A percentile compares a stretch with the other conserved stretches of the same genome.
phyloP scores from a whole-genome alignment of 495 filamentous ascomycete species.

The Penicillium longicatenatum region DNA sequence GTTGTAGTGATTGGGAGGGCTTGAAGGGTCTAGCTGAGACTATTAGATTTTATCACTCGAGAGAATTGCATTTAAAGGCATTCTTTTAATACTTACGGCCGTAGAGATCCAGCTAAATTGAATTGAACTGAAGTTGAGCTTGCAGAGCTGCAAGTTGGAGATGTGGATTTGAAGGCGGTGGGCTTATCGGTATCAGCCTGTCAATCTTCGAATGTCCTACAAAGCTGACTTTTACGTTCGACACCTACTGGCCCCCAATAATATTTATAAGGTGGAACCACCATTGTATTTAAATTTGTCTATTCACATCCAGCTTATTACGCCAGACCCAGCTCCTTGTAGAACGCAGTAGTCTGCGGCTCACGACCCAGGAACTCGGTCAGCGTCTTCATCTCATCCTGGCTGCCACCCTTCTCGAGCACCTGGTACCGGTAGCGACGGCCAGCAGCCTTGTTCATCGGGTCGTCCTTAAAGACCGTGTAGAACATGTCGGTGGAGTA shows the following conservation, averaged over 20 bases:
- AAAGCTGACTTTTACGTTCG: no score
- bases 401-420: slow-evolving; percentile 56
- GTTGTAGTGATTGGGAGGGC: not conserved
- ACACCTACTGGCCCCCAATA: no score
- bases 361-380: slow-evolving; percentile 53
- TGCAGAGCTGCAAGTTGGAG: not conserved
- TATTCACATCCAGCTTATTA: slow-evolving; percentile 16
- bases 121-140: not conserved
- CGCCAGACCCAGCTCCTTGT: slow-evolving; percentile 52
- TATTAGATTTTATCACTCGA: not conserved
- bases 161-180: slow-evolving; percentile 5
- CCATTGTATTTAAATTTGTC: not conserved
- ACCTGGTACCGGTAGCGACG: slow-evolving; percentile 54
- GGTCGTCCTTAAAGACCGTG: slow-evolving; percentile 52
- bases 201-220: no score
- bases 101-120: not conserved
- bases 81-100: not conserved
- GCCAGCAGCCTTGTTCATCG: slow-evolving; percentile 53
- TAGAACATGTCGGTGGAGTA: slow-evolving; percentile 62
- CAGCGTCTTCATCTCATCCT: slow-evolving; percentile 57
- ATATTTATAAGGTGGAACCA: not conserved
- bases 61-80: not conserved
- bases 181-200: slow-evolving; percentile 4
- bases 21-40: not conserved
- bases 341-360: slow-evolving; percentile 54